These are phyloP conservation scores for Talaromyces albobiverticillius DNA, from an alignment of 2,329 filamentous ascomycete genomes.

Conservation along the genomic window DNA sequence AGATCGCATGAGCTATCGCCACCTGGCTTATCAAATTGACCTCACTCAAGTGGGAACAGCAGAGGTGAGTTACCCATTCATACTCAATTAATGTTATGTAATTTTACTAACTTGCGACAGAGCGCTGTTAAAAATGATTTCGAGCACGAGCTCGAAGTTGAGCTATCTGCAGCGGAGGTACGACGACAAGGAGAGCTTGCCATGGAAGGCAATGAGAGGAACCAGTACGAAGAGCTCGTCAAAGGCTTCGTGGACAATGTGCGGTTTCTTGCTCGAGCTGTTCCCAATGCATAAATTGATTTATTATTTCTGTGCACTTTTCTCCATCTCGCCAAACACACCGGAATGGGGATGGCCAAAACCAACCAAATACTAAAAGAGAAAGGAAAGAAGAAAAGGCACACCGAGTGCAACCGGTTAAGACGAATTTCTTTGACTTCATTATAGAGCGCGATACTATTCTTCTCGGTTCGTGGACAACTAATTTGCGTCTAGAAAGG, in stretches of 20 bases:
- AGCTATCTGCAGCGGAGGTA: conserved; percentile 46
- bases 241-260: conserved; percentile 51
- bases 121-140: conserved; percentile 36
- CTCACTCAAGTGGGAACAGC: conserved; percentile 77
- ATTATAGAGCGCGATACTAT: conserved; percentile 5
- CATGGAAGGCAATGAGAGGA: conserved; percentile 35
- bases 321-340: background rate
- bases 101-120: conserved; percentile 17
- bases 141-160: conserved; percentile 50
- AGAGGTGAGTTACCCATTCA: conserved; percentile 36
- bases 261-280: conserved; percentile 42
- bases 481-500: background rate
- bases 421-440: conserved; percentile 8
- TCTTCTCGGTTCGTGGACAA: background rate
- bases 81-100: background rate
- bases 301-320: no score
- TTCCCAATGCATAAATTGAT: conserved; percentile 28
- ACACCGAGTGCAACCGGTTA: background rate
- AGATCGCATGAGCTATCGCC: conserved; percentile 86
- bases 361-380: background rate
- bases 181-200: conserved; percentile 43
- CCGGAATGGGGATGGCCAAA: background rate
- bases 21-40: conserved; percentile 85
- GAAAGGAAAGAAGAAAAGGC: background rate
- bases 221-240: conserved; percentile 45